phyloP scores from a whole-genome alignment of 2,329 filamentous ascomycete genomes.

The Diaporthe velutina region DNA sequence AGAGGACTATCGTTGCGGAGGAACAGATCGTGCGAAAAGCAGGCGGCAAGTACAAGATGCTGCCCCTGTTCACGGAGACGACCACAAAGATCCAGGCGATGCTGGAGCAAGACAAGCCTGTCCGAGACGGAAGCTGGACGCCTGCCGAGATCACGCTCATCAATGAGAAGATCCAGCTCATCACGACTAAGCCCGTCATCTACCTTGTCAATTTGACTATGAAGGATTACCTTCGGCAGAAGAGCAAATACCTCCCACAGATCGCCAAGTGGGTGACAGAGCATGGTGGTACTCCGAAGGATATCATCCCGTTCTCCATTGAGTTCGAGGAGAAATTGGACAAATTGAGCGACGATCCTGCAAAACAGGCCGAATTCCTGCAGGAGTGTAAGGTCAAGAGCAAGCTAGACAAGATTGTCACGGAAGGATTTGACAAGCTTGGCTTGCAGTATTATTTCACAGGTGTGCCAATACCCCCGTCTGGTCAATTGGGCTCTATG shows the following conservation, averaged over 20 bases:
- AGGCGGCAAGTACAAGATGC: conserved; percentile 60
- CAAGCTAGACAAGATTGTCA: conserved; percentile 57
- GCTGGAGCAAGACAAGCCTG: conserved; percentile 55
- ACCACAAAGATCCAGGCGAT: conserved; percentile 56
- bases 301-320: conserved; percentile 59
- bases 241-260: conserved; percentile 58
- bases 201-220: conserved; percentile 61
- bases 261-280: conserved; percentile 61
- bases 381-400: conserved; percentile 57
- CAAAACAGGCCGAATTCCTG: conserved; percentile 51
- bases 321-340: conserved; percentile 60
- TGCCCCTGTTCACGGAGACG: conserved; percentile 58
- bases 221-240: conserved; percentile 61
- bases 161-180: conserved; percentile 60
- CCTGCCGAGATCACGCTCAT: conserved; percentile 58
- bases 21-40: conserved; percentile 56
- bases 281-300: conserved; percentile 55
- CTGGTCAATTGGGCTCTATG: background rate
- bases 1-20: conserved; percentile 54
- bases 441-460: conserved; percentile 61
- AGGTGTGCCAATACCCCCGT: conserved; percentile 41
- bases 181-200: conserved; percentile 60
- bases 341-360: conserved; percentile 53
- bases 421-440: conserved; percentile 58
- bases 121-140: conserved; percentile 58